A percentile compares a stretch with the other conserved stretches of the same genome.
These are phyloP conservation scores for Wickerhamia fluorescens DNA, from an alignment of 805 yeast species.

Conservation along the genomic window DNA sequence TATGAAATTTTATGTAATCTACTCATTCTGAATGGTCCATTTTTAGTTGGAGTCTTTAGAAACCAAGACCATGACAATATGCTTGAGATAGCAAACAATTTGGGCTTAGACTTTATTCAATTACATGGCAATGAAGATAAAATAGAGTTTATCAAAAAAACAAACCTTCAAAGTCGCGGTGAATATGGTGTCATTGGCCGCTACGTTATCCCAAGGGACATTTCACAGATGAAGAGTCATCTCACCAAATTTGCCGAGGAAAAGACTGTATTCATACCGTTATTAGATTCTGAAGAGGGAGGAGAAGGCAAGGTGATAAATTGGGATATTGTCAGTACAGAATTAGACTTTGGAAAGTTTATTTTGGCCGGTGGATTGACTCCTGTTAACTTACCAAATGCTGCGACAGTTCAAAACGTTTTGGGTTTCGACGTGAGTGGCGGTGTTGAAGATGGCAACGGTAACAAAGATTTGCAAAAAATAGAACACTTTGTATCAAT, in stretches of 20 bases:
- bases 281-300: slow-evolving; percentile 84
- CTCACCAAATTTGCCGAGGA: slow-evolving; percentile 8
- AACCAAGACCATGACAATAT: slow-evolving; percentile 72
- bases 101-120: slow-evolving; percentile 72
- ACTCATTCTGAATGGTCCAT: slow-evolving; percentile 47
- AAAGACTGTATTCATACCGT: slow-evolving; percentile 44
- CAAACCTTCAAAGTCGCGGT: slow-evolving; percentile 22
- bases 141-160: slow-evolving; percentile 46
- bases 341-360: slow-evolving; percentile 36
- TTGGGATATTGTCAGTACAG: slow-evolving; percentile 46
- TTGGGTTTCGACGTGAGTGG: slow-evolving; percentile 92
- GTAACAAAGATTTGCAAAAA: slow-evolving; percentile 63
- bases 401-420: slow-evolving; percentile 49
- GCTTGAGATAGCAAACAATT: slow-evolving; percentile 28
- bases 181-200: slow-evolving; percentile 65
- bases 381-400: slow-evolving; percentile 61
- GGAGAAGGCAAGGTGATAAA: slow-evolving; percentile 83
- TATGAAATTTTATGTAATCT: slow-evolving; percentile 19
- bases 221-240: slow-evolving; percentile 24
- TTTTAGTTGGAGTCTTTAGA: slow-evolving; percentile 82
- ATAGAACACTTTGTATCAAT: slow-evolving; percentile 50
- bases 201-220: slow-evolving; percentile 52
- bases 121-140: slow-evolving; percentile 65
- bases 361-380: slow-evolving; percentile 87
- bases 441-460: slow-evolving; percentile 76